Evolutionary conservation across 1,139 yeast species (phyloP).

Genomic region (Pichia sp.): DNA sequence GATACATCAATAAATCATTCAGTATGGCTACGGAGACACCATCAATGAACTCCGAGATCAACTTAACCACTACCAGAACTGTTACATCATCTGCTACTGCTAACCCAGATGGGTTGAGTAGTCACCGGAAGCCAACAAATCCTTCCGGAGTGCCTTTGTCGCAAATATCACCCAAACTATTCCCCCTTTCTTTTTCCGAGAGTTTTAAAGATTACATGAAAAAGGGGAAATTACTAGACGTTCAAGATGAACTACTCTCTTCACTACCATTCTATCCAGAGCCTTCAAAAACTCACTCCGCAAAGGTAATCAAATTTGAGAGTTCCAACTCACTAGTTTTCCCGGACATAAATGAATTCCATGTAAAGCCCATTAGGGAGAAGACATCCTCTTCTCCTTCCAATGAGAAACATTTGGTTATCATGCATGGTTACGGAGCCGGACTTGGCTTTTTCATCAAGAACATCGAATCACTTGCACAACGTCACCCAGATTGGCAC

Average conservation of each 20-base stretch:
- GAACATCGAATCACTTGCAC: constrained; percentile 45
- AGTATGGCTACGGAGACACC: no score
- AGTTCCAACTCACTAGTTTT: constrained; percentile 35
- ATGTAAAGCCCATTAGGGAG: constrained; percentile 39
- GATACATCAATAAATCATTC: no score
- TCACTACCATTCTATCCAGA: constrained; percentile 30
- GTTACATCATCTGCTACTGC: no score
- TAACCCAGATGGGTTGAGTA: no score
- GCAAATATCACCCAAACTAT: constrained; percentile 39
- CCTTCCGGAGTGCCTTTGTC: constrained; percentile 58
- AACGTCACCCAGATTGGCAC: constrained; percentile 43
- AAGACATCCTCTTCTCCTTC: constrained; percentile 3
- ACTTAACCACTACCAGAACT: no score
- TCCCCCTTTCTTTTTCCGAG: constrained; percentile 49
- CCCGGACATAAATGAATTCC: constrained; percentile 57
- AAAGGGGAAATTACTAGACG: constrained; percentile 35
- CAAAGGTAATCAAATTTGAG: constrained; percentile 26
- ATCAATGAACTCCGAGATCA: no score
- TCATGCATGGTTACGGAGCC: constrained; percentile 76
- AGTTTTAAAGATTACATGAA: constrained; percentile 44
- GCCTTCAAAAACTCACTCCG: constrained; percentile 23
- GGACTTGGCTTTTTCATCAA: constrained; percentile 66
- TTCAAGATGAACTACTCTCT: constrained; percentile 44
- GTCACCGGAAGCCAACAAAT: constrained; percentile 45
- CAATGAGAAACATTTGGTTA: constrained; percentile 45